These are phyloP conservation scores for Penicillium fuscoglaucum DNA, from an alignment of 2,329 filamentous ascomycete species.

Conservation along the genomic window DNA sequence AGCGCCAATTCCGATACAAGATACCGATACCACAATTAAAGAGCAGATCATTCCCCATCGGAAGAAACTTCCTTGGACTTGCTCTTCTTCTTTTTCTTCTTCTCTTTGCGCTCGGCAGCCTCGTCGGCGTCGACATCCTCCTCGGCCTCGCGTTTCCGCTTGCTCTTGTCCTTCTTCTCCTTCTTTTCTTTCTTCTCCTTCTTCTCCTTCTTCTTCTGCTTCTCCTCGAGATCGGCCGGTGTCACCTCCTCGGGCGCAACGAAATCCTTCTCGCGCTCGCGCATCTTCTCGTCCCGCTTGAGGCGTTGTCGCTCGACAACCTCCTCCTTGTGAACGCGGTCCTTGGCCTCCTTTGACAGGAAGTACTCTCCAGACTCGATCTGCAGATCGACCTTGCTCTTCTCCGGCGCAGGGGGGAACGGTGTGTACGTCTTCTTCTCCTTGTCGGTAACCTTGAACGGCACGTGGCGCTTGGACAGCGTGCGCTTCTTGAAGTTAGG, in stretches of 20 bases:
- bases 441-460: constrained; percentile 88
- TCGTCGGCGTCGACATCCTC: constrained; percentile 35
- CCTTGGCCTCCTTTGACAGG: constrained; percentile 87
- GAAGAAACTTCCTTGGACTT: constrained; percentile 35
- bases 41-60: constrained; percentile 28
- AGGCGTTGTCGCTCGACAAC: constrained; percentile 79
- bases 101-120: constrained; percentile 58
- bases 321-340: constrained; percentile 75
- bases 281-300: constrained; percentile 85
- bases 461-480: constrained; percentile 77
- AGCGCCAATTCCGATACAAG: constrained; percentile 33
- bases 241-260: constrained; percentile 77
- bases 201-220: constrained; percentile 52
- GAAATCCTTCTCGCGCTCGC: constrained; percentile 81
- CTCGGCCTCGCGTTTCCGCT: constrained; percentile 41
- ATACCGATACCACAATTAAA: constrained; percentile 18
- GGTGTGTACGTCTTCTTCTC: constrained; percentile 92
- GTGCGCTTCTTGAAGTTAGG: constrained; percentile 96
- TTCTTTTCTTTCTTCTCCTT: constrained; percentile 49
- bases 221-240: constrained; percentile 57
- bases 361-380: constrained; percentile 99
- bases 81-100: constrained; percentile 55
- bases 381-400: constrained; percentile 98
- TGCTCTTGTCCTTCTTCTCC: constrained; percentile 48
- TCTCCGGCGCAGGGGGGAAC: constrained; percentile 94